Evolutionary conservation across 2,329 filamentous ascomycete genomes (phyloP).

Genomic region (Coleophoma crateriformis): DNA sequence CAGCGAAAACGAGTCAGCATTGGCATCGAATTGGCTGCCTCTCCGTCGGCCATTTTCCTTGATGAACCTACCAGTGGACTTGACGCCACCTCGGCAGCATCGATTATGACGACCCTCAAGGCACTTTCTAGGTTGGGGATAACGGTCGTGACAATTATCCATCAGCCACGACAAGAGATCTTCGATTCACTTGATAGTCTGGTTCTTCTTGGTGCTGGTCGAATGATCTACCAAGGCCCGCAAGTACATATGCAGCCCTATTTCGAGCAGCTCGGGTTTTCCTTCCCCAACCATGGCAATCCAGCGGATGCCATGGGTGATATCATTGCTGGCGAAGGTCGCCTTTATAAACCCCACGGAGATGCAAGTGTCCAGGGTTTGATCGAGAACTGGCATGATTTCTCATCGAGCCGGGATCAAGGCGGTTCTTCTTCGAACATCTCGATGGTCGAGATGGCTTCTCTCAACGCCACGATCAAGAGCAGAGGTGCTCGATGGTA

Average conservation of each 20-base stretch:
- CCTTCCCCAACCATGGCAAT: constrained; percentile 43
- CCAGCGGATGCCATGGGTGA: constrained; percentile 55
- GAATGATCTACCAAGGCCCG: constrained; percentile 47
- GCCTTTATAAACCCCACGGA: constrained; percentile 39
- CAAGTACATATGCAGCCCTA: constrained; percentile 38
- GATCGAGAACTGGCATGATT: constrained; percentile 40
- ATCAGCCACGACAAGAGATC: constrained; percentile 48
- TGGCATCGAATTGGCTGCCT: constrained; percentile 51
- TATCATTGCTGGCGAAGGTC: constrained; percentile 53
- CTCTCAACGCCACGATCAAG: constrained; percentile 39
- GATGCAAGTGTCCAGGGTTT: constrained; percentile 42
- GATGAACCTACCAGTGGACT: constrained; percentile 58
- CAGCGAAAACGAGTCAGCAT: constrained; percentile 59
- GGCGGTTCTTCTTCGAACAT: constrained; percentile 23
- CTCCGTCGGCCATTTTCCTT: constrained; percentile 53
- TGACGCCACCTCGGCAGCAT: constrained; percentile 57
- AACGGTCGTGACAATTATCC: constrained; percentile 49
- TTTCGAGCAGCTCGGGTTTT: constrained; percentile 47
- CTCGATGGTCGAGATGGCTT: constrained; percentile 32
- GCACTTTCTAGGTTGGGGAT: constrained; percentile 52
- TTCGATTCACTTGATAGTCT: constrained; percentile 56
- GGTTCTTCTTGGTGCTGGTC: constrained; percentile 55
- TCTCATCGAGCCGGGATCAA: constrained; percentile 16
- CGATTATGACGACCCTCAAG: constrained; percentile 55
- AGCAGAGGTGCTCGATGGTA: constrained; percentile 41